phyloP scores from a whole-genome alignment of 176 grass and related monocot genomes.

The Zea mays region DNA sequence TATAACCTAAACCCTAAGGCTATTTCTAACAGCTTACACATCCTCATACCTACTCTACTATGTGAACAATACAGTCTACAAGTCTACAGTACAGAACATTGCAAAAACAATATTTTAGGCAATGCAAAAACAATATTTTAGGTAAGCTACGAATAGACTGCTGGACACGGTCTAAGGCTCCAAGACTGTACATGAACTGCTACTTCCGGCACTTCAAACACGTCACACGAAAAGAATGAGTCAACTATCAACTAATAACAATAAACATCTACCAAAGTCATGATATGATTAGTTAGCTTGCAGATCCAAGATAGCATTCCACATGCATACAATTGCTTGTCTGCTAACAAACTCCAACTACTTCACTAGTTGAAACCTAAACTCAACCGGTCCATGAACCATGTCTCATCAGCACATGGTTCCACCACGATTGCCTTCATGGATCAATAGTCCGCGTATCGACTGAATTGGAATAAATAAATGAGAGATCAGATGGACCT shows the following conservation, averaged over 20 bases:
- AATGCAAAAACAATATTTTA: too few relatives aligned
- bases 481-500: constrained; percentile 20
- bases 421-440: neutral
- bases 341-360: neutral
- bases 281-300: constrained; percentile 18
- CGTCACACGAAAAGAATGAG: neutral
- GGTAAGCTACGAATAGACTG: too few relatives aligned
- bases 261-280: neutral
- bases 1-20: too few relatives aligned
- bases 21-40: too few relatives aligned
- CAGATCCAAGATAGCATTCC: constrained; percentile 13
- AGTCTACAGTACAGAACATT: too few relatives aligned
- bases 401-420: neutral
- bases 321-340: constrained; percentile 5
- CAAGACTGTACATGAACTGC: neutral
- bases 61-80: too few relatives aligned
- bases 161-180: too few relatives aligned
- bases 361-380: neutral
- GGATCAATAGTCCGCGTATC: neutral
- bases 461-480: constrained; percentile 16
- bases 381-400: neutral
- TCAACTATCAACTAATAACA: neutral
- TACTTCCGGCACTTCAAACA: neutral
- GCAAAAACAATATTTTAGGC: too few relatives aligned
- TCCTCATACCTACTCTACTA: too few relatives aligned